Evolutionary conservation across 2,329 filamentous ascomycete genomes (phyloP), one percentile per base, ranked within the genome.

Genomic region (Sporothrix pseudoabietina): DNA sequence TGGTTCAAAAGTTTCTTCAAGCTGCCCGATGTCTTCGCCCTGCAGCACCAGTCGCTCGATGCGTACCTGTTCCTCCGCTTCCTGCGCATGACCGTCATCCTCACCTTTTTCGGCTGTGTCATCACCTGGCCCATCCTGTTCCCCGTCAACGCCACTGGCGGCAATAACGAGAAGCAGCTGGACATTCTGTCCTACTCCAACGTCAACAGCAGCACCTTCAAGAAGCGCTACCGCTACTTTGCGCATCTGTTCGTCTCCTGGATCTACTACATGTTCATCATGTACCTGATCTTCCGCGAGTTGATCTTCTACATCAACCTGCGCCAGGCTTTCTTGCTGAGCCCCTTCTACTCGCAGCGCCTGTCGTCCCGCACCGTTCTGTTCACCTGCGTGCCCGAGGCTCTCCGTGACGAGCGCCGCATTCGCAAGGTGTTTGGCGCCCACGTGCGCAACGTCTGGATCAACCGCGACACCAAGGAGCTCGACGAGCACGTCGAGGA

Each of bases 301-400:
- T 90, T 91, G 79, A 91, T 99, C 78, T 98, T 91, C 87, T 97
- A 94, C 82, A 94, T 98, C 84, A 97, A 97, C 78, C 83, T 99
- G 71, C 92, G 95, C 76, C 96, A 98, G 83, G 95, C 95, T 0
- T 98, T 97, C 83, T 88, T 94, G 22, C 86, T 97, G 73, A 94
- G 94, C 10, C 94, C 93, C 0, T 85, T 92, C 71, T 95, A 97
- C 80, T 88, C 94, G 35, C 91, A 90, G 77, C 92, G 94, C 32
- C 89, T 98, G 61, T 98, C 95, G 0, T 95, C 94, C 0, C 90
- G 94, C 54, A 98, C 95, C 1, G 94, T 99, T 6, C 88, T 99
- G 14, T 94, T 97, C 81, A 92, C 94, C 1, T 92, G 93, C 1
- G 94, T 98, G 1, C 95, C 95, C 1, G 83, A 89, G 26, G 84